phyloP scores from a whole-genome alignment of 768 basidiomycete species.

The Boletus sp. region DNA sequence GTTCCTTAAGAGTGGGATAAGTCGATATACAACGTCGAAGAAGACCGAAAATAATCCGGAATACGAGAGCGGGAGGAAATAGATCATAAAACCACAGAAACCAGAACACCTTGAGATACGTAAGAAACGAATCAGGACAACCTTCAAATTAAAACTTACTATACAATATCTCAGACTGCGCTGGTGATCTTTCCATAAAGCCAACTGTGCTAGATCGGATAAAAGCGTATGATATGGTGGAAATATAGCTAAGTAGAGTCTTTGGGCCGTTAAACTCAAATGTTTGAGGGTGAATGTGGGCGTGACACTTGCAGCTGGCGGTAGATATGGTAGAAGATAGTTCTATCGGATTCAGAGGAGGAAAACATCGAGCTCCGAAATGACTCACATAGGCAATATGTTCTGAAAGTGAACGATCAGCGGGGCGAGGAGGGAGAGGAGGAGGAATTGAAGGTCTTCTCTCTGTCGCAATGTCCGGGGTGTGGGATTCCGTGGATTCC shows the following conservation, averaged over 20 bases:
- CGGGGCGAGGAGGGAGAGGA: constrained; percentile 4
- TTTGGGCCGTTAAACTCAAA: constrained; percentile 48
- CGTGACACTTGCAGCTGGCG: constrained; percentile 36
- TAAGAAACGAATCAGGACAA: constrained; percentile 1
- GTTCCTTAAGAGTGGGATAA: constrained; percentile 54
- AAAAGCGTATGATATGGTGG: constrained; percentile 51
- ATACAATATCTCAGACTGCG: constrained; percentile 50
- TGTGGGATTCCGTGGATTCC: constrained; percentile 9
- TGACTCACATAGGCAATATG: constrained; percentile 25
- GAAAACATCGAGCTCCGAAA: constrained; percentile 8
- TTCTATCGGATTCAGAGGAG: constrained; percentile 25
- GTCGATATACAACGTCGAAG: constrained; percentile 48
- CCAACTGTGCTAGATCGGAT: constrained; percentile 38
- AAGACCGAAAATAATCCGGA: constrained; percentile 48
- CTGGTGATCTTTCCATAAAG: constrained; percentile 52
- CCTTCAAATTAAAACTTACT: constrained; percentile 37
- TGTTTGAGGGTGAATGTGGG: constrained; percentile 56
- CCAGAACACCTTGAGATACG: constrained; percentile 53
- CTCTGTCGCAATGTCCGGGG: not conserved
- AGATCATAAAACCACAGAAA: constrained; percentile 59
- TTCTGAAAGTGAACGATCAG: constrained; percentile 27
- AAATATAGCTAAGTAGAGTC: constrained; percentile 53
- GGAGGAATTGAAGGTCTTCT: not conserved
- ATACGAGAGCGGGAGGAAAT: constrained; percentile 50
- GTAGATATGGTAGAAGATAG: constrained; percentile 48